Evolutionary conservation across 257 asterid species (phyloP).

Genomic region (Solanum gandarillasii): DNA sequence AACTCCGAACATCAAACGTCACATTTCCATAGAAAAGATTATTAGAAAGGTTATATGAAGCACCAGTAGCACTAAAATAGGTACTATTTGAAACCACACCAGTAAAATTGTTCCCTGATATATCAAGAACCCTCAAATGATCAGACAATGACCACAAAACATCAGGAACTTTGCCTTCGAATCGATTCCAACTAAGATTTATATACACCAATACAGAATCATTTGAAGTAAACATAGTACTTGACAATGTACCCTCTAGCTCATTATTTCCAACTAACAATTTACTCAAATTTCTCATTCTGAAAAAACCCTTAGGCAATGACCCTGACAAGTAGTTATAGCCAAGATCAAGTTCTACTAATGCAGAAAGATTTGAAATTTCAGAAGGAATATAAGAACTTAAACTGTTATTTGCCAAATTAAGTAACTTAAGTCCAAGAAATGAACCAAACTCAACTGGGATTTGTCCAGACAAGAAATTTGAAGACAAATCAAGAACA

Average conservation of each 20-base stretch:
- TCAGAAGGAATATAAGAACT: constrained; percentile 37
- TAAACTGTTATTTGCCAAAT: constrained; percentile 42
- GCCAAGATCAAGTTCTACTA: constrained; percentile 46
- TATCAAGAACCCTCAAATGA: constrained; percentile 30
- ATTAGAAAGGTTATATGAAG: constrained; percentile 43
- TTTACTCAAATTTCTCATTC: constrained; percentile 26
- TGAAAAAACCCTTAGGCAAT: constrained; percentile 27
- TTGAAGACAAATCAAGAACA: constrained; percentile 46
- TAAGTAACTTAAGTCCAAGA: constrained; percentile 26
- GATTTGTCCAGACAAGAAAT: constrained; percentile 40
- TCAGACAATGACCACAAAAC: constrained; percentile 19
- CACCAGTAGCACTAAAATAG: constrained; percentile 7
- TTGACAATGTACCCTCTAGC: constrained; percentile 26
- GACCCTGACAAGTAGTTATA: constrained; percentile 37
- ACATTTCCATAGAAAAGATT: constrained; percentile 56
- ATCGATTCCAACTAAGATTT: constrained; percentile 18
- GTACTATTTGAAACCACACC: constrained; percentile 24
- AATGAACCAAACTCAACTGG: constrained; percentile 34
- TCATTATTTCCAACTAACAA: constrained; percentile 32
- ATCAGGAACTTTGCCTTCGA: constrained; percentile 28
- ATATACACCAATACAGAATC: constrained; percentile 15
- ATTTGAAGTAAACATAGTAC: constrained; percentile 12
- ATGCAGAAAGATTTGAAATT: constrained; percentile 34
- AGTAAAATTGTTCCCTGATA: constrained; percentile 48
- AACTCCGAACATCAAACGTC: constrained; percentile 1